Evolutionary conservation across 2,329 filamentous ascomycete species (phyloP).

Genomic region (Fusarium newnesense): DNA sequence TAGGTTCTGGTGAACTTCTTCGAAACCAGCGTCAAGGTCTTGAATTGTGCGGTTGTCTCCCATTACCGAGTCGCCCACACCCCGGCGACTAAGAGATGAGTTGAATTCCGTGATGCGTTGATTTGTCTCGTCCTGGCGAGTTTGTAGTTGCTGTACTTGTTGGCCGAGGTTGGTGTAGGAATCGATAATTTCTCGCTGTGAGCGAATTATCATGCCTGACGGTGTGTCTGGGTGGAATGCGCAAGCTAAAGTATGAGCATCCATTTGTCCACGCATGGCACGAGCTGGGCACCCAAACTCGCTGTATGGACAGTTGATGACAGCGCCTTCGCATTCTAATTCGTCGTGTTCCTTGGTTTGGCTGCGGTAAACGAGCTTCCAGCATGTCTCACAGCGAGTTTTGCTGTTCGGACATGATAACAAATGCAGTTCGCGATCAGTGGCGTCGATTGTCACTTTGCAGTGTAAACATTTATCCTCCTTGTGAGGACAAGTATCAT

Average conservation of each 20-base stretch:
- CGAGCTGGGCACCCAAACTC: slow-evolving; percentile 51
- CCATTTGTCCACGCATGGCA: slow-evolving; percentile 51
- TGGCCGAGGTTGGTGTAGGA: slow-evolving; percentile 50
- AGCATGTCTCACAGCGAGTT: slow-evolving; percentile 62
- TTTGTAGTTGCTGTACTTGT: slow-evolving; percentile 50
- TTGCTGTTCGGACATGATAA: slow-evolving; percentile 58
- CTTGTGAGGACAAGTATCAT: slow-evolving; percentile 66
- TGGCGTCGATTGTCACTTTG: slow-evolving; percentile 58
- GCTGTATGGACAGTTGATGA: slow-evolving; percentile 60
- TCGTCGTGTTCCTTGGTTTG: slow-evolving; percentile 60
- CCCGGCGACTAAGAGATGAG: slow-evolving; percentile 54
- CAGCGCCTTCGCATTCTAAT: slow-evolving; percentile 60
- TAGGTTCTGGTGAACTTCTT: slow-evolving; percentile 66
- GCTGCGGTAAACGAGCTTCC: slow-evolving; percentile 55
- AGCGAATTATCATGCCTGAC: slow-evolving; percentile 61
- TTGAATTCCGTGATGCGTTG: slow-evolving; percentile 52
- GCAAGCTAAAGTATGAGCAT: slow-evolving; percentile 60
- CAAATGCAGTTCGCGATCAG: slow-evolving; percentile 52
- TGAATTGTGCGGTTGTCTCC: slow-evolving; percentile 60
- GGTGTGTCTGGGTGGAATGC: slow-evolving; percentile 61
- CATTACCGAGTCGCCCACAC: slow-evolving; percentile 53
- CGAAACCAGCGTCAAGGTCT: slow-evolving; percentile 59
- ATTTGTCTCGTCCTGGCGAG: slow-evolving; percentile 49
- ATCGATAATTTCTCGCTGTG: slow-evolving; percentile 60
- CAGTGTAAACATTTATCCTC: slow-evolving; percentile 65